phyloP scores from a whole-genome alignment of 805 yeast species.

The Candida sphagnicola region DNA sequence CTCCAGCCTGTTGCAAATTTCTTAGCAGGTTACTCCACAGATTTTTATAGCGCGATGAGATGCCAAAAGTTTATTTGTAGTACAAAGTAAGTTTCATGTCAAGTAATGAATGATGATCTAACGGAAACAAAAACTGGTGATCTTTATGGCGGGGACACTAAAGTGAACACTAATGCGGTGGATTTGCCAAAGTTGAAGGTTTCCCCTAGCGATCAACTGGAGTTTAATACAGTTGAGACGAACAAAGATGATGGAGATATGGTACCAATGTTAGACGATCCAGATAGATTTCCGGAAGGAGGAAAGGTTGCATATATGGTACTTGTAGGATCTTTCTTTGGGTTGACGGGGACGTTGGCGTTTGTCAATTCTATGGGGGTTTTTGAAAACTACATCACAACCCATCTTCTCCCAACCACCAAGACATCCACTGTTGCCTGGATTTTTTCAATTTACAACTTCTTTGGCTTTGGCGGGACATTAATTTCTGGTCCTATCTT shows the following conservation, averaged over 20 bases:
- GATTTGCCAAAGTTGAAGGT: too few relatives aligned
- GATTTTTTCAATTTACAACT: slow-evolving; percentile 25
- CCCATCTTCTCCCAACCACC: slow-evolving; percentile 11
- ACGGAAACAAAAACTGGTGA: neutral
- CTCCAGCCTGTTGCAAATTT: too few relatives aligned
- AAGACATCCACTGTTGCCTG: slow-evolving; percentile 19
- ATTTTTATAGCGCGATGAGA: neutral
- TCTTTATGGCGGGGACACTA: neutral
- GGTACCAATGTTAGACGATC: slow-evolving; percentile 15
- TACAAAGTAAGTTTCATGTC: too few relatives aligned
- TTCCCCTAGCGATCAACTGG: too few relatives aligned
- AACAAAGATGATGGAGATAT: neutral
- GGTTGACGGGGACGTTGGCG: slow-evolving; percentile 21
- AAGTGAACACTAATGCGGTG: too few relatives aligned
- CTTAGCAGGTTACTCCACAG: too few relatives aligned
- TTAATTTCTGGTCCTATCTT: slow-evolving; percentile 24
- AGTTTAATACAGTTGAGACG: too few relatives aligned
- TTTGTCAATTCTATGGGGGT: slow-evolving; percentile 26
- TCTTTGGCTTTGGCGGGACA: slow-evolving; percentile 20
- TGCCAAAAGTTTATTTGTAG: neutral
- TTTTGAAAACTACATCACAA: slow-evolving; percentile 16
- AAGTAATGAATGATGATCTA: neutral
- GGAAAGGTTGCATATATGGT: slow-evolving; percentile 17
- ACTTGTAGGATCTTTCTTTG: slow-evolving; percentile 22
- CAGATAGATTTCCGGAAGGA: slow-evolving; percentile 24